Evolutionary conservation across 2,329 filamentous ascomycete genomes (phyloP), one percentile per base, ranked within the genome.

Genomic region (Herpotrichia juniperi): DNA sequence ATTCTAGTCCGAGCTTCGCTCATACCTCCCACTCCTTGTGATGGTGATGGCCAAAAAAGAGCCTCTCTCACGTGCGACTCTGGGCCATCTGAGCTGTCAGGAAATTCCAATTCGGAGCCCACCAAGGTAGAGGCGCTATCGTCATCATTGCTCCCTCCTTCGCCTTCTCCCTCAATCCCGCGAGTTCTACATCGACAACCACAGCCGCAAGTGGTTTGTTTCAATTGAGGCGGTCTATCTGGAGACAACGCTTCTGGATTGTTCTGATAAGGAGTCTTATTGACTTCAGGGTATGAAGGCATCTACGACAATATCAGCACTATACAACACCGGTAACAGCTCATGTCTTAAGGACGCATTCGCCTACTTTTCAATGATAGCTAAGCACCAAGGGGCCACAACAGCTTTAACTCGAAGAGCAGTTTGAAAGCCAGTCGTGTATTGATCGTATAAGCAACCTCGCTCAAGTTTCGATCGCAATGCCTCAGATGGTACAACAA

Each of bases 171-270:
- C n/a, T 44, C 56, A n/a, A 54, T 49, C 10, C 31, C 42, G 21
- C 47, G 25, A 24, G 43, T 63, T 9, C 64, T 62, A 45, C 57
- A 59, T 17, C 61, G 62, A 34, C 63, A 67, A 17, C 55, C 58
- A 42, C 61, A 68, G 7, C 64, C 56, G 32, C 63, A 67, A 9
- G 62, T 58, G 2, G 57, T 57, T 21, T 51, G 46, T 19, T 68
- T 66, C 25, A 62, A 51, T 16, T 66, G 65, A 17, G 63, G 60
- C 22, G 61, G 61, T 32, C 61, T 50, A 26, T 57, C 25, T 0
- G 53, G 43, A 11, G 57, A 53, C 1, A 56, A 46, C 5, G 28
- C 16, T 22, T 54, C 62, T 8, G 46, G 51, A 46, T 30, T 48
- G 10, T 42, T 16, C n/a, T 57, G 42, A 22, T 51, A 50, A 22